phyloP scores from a whole-genome alignment of 2,329 filamentous ascomycete genomes.

The Fusarium armeniacum region DNA sequence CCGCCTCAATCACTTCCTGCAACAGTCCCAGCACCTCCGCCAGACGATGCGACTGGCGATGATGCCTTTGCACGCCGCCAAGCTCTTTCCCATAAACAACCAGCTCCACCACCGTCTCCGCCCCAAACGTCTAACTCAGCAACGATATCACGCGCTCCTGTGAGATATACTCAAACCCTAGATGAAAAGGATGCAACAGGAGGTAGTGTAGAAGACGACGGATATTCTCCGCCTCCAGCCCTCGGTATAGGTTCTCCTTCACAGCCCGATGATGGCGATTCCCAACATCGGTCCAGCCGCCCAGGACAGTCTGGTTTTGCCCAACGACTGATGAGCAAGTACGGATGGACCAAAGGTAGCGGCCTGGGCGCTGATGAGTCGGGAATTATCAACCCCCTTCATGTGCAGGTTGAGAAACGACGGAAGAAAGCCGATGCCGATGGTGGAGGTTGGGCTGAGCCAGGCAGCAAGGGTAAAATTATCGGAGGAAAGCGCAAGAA shows the following conservation, averaged over 20 bases:
- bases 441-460: slow-evolving; percentile 81
- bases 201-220: slow-evolving; percentile 59
- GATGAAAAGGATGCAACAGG: slow-evolving; percentile 53
- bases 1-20: slow-evolving; percentile 64
- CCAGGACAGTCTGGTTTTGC: slow-evolving; percentile 90
- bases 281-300: slow-evolving; percentile 69
- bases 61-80: slow-evolving; percentile 77
- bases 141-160: slow-evolving; percentile 82
- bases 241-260: slow-evolving; percentile 61
- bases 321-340: slow-evolving; percentile 89
- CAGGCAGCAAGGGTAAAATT: slow-evolving; percentile 80
- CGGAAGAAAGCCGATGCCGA: slow-evolving; percentile 84
- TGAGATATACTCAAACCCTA: slow-evolving; percentile 72
- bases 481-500: slow-evolving; percentile 77
- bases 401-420: slow-evolving; percentile 86
- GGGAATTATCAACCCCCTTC: slow-evolving; percentile 87
- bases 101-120: slow-evolving; percentile 52
- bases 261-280: slow-evolving; percentile 50
- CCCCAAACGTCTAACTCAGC: slow-evolving; percentile 61
- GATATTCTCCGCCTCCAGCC: slow-evolving; percentile 62
- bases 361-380: slow-evolving; percentile 86
- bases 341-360: slow-evolving; percentile 90
- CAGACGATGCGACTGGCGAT: slow-evolving; percentile 74
- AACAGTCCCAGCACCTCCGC: slow-evolving; percentile 61
- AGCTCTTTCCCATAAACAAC: slow-evolving; percentile 65